Percentiles rank a stretch among this genome's conserved stretches.
These are phyloP conservation scores for Bruguiera parviflora DNA, from an alignment of 345 rosid genomes.

Conservation along the genomic window DNA sequence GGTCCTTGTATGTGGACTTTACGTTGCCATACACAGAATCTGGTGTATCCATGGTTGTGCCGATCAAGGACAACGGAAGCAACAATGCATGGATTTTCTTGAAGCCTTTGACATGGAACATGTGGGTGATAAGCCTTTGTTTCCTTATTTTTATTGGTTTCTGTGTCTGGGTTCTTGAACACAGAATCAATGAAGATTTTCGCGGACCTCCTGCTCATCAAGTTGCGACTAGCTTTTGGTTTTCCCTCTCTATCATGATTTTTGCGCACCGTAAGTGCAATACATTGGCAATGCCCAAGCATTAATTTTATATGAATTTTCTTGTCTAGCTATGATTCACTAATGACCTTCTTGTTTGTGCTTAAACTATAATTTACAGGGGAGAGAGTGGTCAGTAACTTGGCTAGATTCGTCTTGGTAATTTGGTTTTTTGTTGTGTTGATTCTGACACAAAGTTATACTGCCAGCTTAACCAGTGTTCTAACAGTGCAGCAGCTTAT, in stretches of 20 bases:
- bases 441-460: constrained; percentile 58
- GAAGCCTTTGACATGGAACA: too few relatives aligned
- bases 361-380: constrained; percentile 23
- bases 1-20: constrained; percentile 46
- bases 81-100: too few relatives aligned
- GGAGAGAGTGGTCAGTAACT: constrained; percentile 52
- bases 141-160: too few relatives aligned
- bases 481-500: constrained; percentile 45
- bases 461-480: constrained; percentile 57
- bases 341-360: neutral
- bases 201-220: constrained; percentile 69
- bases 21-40: constrained; percentile 67
- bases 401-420: constrained; percentile 42
- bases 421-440: constrained; percentile 62
- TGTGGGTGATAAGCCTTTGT: too few relatives aligned
- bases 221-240: constrained; percentile 73
- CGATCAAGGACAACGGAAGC: too few relatives aligned
- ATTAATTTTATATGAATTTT: neutral
- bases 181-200: constrained; percentile 58
- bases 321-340: too few relatives aligned
- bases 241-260: constrained; percentile 36
- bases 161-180: constrained; percentile 62
- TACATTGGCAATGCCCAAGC: neutral
- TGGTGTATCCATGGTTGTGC: constrained; percentile 51
- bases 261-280: constrained; percentile 12